These are phyloP conservation scores for Cladophialophora chaetospira DNA, from an alignment of 2,329 filamentous ascomycete genomes.

Conservation along the genomic window DNA sequence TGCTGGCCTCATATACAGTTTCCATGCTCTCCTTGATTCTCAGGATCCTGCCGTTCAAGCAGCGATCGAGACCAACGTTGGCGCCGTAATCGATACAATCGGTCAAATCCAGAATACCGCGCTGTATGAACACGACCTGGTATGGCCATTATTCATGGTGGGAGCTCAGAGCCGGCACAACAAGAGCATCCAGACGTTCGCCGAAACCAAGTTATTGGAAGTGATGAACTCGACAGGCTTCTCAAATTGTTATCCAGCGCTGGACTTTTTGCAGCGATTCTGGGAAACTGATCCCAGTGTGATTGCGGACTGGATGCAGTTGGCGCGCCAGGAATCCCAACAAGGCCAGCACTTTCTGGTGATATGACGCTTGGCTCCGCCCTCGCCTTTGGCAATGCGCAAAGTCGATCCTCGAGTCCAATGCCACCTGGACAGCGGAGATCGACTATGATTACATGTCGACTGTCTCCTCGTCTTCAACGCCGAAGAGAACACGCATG, in stretches of 20 bases:
- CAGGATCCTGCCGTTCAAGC: slow-evolving; percentile 15
- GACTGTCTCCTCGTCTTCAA: slow-evolving; percentile 41
- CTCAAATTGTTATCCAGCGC: slow-evolving; percentile 23
- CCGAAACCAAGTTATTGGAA: slow-evolving; percentile 13
- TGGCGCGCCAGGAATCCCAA: slow-evolving; percentile 18
- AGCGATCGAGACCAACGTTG: slow-evolving; percentile 9
- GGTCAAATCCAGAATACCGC: slow-evolving; percentile 13
- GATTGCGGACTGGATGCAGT: slow-evolving; percentile 18
- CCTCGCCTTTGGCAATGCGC: too few species aligned
- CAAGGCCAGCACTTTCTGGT: slow-evolving; percentile 19
- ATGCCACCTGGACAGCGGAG: too few species aligned
- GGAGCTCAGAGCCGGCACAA: slow-evolving; percentile 32
- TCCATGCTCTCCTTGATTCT: slow-evolving; percentile 30
- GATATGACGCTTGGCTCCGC: too few species aligned
- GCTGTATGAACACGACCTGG: slow-evolving; percentile 34
- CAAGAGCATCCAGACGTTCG: slow-evolving; percentile 14
- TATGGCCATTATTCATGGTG: slow-evolving; percentile 37
- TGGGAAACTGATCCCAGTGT: slow-evolving; percentile 21
- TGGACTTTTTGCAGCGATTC: slow-evolving; percentile 30
- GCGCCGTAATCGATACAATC: slow-evolving; percentile 7
- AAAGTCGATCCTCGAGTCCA: too few species aligned
- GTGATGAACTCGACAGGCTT: slow-evolving; percentile 22
- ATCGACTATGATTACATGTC: slow-evolving; percentile 35
- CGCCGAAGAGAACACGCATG: slow-evolving; percentile 29
- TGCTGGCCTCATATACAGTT: slow-evolving; percentile 34